Percentiles rank a stretch among this genome's conserved stretches.
Evolutionary conservation across 371 early-diverging fungal genomes (phyloP).

Genomic region (Funneliformis caledonium): DNA sequence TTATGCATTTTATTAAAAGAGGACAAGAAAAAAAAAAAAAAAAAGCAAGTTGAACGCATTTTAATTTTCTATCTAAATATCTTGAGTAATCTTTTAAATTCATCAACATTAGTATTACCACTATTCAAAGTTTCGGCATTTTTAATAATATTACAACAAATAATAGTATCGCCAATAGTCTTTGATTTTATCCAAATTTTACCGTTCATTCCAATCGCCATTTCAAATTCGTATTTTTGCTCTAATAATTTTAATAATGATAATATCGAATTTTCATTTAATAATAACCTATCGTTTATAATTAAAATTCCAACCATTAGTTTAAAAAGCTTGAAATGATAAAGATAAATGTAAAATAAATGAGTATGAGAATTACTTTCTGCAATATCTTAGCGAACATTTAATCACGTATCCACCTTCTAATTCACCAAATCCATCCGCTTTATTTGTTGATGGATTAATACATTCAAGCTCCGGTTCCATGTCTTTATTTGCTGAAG

Average conservation of each 20-base stretch:
- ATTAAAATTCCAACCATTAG: conserved; percentile 33
- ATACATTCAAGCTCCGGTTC: conserved; percentile 94
- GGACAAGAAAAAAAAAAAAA: no score
- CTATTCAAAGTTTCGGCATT: conserved; percentile 72
- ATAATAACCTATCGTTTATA: conserved; percentile 61
- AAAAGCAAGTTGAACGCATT: no score
- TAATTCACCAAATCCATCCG: conserved; percentile 84
- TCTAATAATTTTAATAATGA: conserved; percentile 61
- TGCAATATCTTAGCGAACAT: conserved; percentile 75
- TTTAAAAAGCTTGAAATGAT: neutral
- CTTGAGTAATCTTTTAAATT: neutral
- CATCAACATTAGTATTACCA: neutral
- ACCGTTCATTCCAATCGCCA: conserved; percentile 93
- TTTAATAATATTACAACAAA: conserved; percentile 74
- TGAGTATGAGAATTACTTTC: conserved; percentile 54
- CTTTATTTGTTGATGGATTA: conserved; percentile 72
- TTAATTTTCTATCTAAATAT: no score
- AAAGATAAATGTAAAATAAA: neutral
- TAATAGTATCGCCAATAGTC: conserved; percentile 49
- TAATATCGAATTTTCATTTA: conserved; percentile 67
- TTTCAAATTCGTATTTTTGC: conserved; percentile 80
- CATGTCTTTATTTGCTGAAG: conserved; percentile 92
- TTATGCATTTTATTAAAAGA: no score
- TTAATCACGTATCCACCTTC: conserved; percentile 71
- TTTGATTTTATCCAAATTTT: conserved; percentile 88